These are phyloP conservation scores for Pichia thaimueangensis DNA, from an alignment of 805 yeast genomes.

Conservation along the genomic window DNA sequence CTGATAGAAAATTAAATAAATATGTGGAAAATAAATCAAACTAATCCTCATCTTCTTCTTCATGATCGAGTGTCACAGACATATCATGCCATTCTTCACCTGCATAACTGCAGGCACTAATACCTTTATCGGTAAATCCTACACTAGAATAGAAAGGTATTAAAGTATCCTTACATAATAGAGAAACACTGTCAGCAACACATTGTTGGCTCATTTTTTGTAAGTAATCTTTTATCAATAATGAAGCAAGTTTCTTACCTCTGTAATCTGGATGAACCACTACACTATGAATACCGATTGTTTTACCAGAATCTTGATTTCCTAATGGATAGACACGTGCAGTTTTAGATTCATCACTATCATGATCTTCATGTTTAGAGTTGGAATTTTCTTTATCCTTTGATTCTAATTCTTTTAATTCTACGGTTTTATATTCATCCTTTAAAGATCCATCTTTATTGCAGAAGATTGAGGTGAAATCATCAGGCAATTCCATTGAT, in stretches of 20 bases:
- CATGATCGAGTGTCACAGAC: slow-evolving; percentile 35
- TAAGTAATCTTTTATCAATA: slow-evolving; percentile 79
- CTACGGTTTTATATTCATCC: slow-evolving; percentile 4
- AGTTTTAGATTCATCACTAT: slow-evolving; percentile 12
- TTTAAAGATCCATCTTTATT: slow-evolving; percentile 4
- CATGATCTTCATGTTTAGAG: not conserved
- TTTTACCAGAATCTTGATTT: slow-evolving; percentile 68
- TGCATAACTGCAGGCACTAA: slow-evolving; percentile 52
- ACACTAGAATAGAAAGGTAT: slow-evolving; percentile 73
- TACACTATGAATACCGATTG: slow-evolving; percentile 77
- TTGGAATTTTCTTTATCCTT: not conserved
- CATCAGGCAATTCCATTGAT: slow-evolving; percentile 52
- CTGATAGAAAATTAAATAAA: not conserved
- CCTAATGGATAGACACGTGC: slow-evolving; percentile 34
- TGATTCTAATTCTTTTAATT: slow-evolving; percentile 1
- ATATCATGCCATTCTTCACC: slow-evolving; percentile 59
- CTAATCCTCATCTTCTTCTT: slow-evolving; percentile 36
- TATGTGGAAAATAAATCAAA: not conserved
- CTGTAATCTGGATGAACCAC: slow-evolving; percentile 73
- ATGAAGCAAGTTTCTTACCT: slow-evolving; percentile 75
- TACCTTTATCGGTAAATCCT: slow-evolving; percentile 71
- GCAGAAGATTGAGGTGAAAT: slow-evolving; percentile 4
- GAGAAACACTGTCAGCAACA: slow-evolving; percentile 68
- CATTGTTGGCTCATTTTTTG: slow-evolving; percentile 86
- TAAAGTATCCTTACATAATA: slow-evolving; percentile 65